phyloP scores from a whole-genome alignment of 108 stramenopile genomes.

The Thalassiosira profunda region DNA sequence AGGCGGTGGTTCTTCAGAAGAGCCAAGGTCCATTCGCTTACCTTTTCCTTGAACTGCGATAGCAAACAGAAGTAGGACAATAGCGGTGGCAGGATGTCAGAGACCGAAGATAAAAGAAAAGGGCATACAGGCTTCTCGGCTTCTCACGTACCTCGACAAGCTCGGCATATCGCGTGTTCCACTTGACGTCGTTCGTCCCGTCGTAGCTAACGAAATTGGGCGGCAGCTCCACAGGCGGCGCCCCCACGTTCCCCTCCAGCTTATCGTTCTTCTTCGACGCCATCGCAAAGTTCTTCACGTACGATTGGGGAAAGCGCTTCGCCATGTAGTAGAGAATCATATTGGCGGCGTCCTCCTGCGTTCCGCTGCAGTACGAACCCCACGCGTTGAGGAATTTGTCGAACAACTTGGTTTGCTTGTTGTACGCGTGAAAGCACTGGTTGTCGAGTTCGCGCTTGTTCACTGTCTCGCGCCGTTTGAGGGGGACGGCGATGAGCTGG shows the following conservation, averaged over 20 bases:
- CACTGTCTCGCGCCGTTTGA: background rate
- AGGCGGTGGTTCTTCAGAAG: too few relatives aligned
- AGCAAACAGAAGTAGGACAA: background rate
- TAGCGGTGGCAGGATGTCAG: background rate
- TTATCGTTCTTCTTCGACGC: slow-evolving; percentile 8
- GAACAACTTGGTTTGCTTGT: slow-evolving; percentile 5
- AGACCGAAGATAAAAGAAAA: background rate
- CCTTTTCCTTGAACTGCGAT: background rate
- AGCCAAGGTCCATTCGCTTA: too few relatives aligned
- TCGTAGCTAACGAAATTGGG: slow-evolving; percentile 11
- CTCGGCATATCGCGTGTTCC: slow-evolving; percentile 9
- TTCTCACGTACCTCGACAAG: slow-evolving; percentile 7
- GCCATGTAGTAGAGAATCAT: slow-evolving; percentile 5
- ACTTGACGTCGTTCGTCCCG: slow-evolving; percentile 16
- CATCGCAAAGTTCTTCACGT: slow-evolving; percentile 9
- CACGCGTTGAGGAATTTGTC: slow-evolving; percentile 1
- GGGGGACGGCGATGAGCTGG: background rate
- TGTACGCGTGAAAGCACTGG: slow-evolving; percentile 1
- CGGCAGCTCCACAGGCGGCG: background rate
- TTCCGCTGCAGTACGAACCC: background rate
- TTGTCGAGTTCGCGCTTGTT: slow-evolving; percentile 8
- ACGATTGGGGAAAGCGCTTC: background rate
- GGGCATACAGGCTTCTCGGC: background rate
- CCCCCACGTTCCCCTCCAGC: background rate
- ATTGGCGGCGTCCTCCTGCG: slow-evolving; percentile 4